A percentile compares a stretch with the other conserved stretches of the same genome.
These are phyloP conservation scores for Ogataea naganishii DNA, from an alignment of 805 yeast genomes.

Conservation along the genomic window DNA sequence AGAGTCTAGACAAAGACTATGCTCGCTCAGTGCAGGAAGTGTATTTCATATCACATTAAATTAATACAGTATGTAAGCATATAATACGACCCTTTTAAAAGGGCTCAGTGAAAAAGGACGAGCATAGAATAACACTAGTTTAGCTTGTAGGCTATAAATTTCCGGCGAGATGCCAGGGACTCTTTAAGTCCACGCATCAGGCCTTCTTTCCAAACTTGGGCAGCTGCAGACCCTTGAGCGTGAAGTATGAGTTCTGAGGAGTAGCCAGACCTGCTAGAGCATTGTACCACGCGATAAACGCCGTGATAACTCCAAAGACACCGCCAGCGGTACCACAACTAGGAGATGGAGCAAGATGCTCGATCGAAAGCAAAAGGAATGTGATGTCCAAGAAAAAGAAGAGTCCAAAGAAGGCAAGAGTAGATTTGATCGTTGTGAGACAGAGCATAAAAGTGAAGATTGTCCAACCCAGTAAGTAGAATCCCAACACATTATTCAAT, in stretches of 20 bases:
- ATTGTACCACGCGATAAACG: slow-evolving; percentile 60
- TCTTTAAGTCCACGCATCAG: no score
- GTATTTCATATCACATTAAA: no score
- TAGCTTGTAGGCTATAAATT: no score
- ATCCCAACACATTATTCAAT: slow-evolving; percentile 44
- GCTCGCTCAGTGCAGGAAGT: no score
- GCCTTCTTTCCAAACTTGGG: slow-evolving; percentile 20
- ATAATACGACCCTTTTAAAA: no score
- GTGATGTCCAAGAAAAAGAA: slow-evolving; percentile 47
- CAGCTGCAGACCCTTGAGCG: slow-evolving; percentile 22
- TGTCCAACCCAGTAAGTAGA: slow-evolving; percentile 54
- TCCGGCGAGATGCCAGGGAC: no score
- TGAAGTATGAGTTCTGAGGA: slow-evolving; percentile 52
- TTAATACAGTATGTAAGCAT: no score
- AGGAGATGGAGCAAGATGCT: slow-evolving; percentile 37
- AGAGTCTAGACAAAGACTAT: no score
- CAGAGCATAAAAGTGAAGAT: slow-evolving; percentile 53
- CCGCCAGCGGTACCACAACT: slow-evolving; percentile 48
- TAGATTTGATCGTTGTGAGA: slow-evolving; percentile 48
- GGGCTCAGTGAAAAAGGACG: no score
- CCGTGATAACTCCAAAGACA: slow-evolving; percentile 50
- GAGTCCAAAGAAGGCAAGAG: slow-evolving; percentile 43
- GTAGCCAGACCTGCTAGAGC: slow-evolving; percentile 66
- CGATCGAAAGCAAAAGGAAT: slow-evolving; percentile 42
- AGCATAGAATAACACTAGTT: no score